These are phyloP conservation scores for Didymellaceae sp. DNA, from an alignment of 2,329 filamentous ascomycete species.

Conservation along the genomic window DNA sequence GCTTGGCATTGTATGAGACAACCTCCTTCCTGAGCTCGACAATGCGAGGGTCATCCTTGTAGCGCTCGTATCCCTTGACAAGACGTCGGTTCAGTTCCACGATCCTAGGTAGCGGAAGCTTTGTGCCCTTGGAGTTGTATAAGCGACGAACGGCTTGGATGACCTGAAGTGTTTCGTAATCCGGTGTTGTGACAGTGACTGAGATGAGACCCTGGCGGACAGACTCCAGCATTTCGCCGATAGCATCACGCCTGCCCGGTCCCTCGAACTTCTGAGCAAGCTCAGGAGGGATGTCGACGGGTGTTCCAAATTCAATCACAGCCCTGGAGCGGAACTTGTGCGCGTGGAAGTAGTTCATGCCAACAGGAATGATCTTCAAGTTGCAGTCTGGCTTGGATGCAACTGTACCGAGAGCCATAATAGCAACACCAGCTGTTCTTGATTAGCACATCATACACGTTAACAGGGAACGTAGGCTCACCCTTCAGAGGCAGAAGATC, in stretches of 20 bases:
- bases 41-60: slow-evolving; percentile 89
- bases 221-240: slow-evolving; percentile 82
- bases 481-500: slow-evolving; percentile 85
- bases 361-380: slow-evolving; percentile 92
- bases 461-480: slow-evolving; percentile 6
- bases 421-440: slow-evolving; percentile 80
- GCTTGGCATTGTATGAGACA: slow-evolving; percentile 82
- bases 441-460: slow-evolving; percentile 22
- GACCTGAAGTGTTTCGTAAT: slow-evolving; percentile 88
- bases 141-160: slow-evolving; percentile 92
- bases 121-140: slow-evolving; percentile 94
- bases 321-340: slow-evolving; percentile 98
- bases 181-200: slow-evolving; percentile 89
- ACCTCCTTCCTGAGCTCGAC: slow-evolving; percentile 76
- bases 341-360: slow-evolving; percentile 99
- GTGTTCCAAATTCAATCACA: slow-evolving; percentile 91
- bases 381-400: slow-evolving; percentile 85
- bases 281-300: slow-evolving; percentile 82
- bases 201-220: slow-evolving; percentile 84
- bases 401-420: slow-evolving; percentile 93
- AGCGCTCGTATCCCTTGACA: slow-evolving; percentile 88
- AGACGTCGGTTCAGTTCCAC: slow-evolving; percentile 93
- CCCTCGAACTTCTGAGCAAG: slow-evolving; percentile 87
- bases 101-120: slow-evolving; percentile 87
- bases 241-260: slow-evolving; percentile 74